Conservation (phyloP, 768 basidiomycete species). For the Lactarius psammicola region DNA sequence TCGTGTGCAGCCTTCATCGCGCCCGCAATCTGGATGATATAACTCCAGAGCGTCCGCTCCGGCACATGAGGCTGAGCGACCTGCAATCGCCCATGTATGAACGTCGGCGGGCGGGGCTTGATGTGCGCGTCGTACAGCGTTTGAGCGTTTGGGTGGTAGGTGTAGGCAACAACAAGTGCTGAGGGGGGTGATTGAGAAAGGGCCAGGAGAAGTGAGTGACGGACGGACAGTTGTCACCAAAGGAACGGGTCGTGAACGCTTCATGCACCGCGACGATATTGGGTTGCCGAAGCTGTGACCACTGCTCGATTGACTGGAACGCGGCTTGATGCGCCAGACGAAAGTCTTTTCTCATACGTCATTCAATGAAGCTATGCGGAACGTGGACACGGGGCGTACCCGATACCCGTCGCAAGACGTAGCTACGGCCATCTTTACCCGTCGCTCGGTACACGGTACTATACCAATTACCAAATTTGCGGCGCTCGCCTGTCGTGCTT, state of each 20-base stretch:
- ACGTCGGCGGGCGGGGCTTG: slow-evolving; percentile 48
- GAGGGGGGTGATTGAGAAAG: slow-evolving; percentile 15
- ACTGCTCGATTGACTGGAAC: slow-evolving; percentile 78
- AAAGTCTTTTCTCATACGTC: slow-evolving; percentile 54
- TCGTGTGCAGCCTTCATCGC: slow-evolving; percentile 88
- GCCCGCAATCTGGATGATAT: slow-evolving; percentile 84
- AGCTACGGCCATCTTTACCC: slow-evolving; percentile 73
- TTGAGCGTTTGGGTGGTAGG: slow-evolving; percentile 80
- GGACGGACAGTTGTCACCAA: slow-evolving; percentile 84
- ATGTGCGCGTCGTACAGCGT: slow-evolving; percentile 82
- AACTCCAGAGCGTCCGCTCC: slow-evolving; percentile 88
- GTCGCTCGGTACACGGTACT: slow-evolving; percentile 83
- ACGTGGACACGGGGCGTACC: slow-evolving; percentile 48
- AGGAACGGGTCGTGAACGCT: slow-evolving; percentile 92
- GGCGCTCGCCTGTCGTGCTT: slow-evolving; percentile 51
- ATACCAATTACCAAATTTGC: slow-evolving; percentile 80
- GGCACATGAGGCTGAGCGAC: slow-evolving; percentile 46
- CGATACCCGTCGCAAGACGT: slow-evolving; percentile 82
- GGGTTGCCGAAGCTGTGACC: slow-evolving; percentile 84
- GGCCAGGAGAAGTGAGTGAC: slow-evolving; percentile 21
- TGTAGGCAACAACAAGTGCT: slow-evolving; percentile 92
- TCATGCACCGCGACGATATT: slow-evolving; percentile 80
- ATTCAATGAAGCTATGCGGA: slow-evolving; percentile 8
- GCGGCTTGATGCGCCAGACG: slow-evolving; percentile 79
- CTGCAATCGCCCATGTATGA: slow-evolving; percentile 39